Conservation (phyloP, 306 rosid genomes). For the Prunus padus region DNA sequence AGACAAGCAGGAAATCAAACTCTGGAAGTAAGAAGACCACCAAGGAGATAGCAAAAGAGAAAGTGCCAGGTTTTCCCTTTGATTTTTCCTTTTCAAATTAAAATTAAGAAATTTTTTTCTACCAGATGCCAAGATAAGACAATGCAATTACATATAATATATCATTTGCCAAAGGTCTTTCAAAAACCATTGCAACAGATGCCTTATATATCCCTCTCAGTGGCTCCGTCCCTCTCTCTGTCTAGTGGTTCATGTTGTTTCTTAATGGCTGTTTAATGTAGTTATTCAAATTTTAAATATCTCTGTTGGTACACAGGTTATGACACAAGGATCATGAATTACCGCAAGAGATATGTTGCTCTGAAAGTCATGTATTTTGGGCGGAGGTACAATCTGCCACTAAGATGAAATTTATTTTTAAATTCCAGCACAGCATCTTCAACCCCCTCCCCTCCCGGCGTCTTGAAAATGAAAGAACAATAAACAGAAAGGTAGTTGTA, state of each 20-base stretch:
- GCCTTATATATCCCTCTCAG: background rate
- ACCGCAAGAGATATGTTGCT: conserved; percentile 81
- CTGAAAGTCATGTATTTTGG: conserved; percentile 90
- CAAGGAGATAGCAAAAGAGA: conserved; percentile 33
- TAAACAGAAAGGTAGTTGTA: too few species aligned
- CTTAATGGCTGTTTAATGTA: background rate
- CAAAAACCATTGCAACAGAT: background rate
- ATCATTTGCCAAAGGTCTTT: background rate
- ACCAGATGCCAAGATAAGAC: background rate
- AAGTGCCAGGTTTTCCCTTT: conserved; percentile 42
- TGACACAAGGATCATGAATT: conserved; percentile 38
- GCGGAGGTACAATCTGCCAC: conserved; percentile 52
- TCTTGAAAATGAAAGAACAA: too few species aligned
- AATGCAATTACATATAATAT: background rate
- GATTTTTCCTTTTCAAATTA: background rate
- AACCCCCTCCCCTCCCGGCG: too few species aligned
- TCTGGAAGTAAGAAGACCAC: conserved; percentile 26
- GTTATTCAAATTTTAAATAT: background rate
- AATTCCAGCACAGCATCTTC: background rate
- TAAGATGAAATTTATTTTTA: background rate
- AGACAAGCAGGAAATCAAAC: conserved; percentile 27
- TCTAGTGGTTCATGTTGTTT: background rate
- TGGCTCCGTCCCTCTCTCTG: background rate
- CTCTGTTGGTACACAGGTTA: conserved; percentile 44
- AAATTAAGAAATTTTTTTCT: background rate